Percentiles rank a stretch among this genome's conserved stretches.
Conservation (phyloP, 129 eudicot species). For the Tagetes patula region DNA sequence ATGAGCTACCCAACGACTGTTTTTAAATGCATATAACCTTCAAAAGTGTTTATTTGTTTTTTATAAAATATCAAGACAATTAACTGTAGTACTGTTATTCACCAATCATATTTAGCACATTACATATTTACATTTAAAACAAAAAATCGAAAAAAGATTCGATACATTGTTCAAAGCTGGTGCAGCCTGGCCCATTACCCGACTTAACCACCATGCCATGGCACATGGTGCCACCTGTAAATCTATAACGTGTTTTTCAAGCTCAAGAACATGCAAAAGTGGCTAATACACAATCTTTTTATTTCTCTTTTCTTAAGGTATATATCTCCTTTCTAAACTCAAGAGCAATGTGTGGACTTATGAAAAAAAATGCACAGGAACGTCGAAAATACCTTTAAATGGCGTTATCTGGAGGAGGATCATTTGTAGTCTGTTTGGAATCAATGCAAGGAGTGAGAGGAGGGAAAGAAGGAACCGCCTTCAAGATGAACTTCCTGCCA, state of each 20-base stretch:
- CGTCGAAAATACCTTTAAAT: conserved; percentile 31
- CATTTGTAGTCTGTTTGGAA: conserved; percentile 36
- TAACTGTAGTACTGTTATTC: too few species aligned
- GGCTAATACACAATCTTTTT: not conserved
- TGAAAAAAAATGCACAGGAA: not conserved
- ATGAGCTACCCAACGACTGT: not conserved
- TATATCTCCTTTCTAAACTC: not conserved
- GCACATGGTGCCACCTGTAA: too few species aligned
- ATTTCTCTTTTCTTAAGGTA: not conserved
- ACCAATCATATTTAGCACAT: too few species aligned
- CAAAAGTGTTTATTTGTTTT: too few species aligned
- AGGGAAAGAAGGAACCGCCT: conserved; percentile 63
- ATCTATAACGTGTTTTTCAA: too few species aligned
- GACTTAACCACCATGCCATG: too few species aligned
- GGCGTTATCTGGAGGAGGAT: conserved; percentile 17
- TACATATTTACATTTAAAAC: too few species aligned
- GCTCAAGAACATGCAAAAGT: not conserved
- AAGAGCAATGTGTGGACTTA: not conserved
- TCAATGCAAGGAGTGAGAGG: conserved; percentile 57
- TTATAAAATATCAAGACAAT: too few species aligned
- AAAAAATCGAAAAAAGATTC: too few species aligned
- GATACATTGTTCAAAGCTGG: too few species aligned
- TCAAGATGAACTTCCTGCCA: conserved; percentile 64
- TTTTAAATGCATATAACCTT: not conserved
- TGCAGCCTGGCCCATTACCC: too few species aligned